Evolutionary conservation across 1,284 basidiomycete genomes (phyloP).

Genomic region (Apiotrichum sp.): DNA sequence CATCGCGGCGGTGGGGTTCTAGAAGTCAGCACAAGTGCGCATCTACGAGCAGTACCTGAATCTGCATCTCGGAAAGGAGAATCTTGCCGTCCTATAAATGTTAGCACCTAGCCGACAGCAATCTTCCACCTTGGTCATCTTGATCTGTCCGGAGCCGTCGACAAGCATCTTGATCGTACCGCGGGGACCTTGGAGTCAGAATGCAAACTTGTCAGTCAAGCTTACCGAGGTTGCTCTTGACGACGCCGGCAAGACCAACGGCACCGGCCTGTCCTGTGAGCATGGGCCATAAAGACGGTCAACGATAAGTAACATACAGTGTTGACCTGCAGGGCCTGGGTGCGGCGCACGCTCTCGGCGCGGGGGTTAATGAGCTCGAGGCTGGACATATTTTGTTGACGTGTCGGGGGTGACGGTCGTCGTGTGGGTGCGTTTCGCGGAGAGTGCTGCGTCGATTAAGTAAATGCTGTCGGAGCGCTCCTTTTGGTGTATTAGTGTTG

Average conservation of each 20-base stretch:
- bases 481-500: no score
- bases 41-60: slow-evolving; percentile 55
- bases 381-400: slow-evolving; percentile 32
- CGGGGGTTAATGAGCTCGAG: slow-evolving; percentile 93
- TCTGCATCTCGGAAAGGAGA: slow-evolving; percentile 98
- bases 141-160: slow-evolving; percentile 97
- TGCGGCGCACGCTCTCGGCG: slow-evolving; percentile 87
- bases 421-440: not conserved
- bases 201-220: slow-evolving; percentile 4
- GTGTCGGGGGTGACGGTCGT: not conserved
- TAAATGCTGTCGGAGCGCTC: no score
- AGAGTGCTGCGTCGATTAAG: not conserved
- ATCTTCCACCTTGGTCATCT: slow-evolving; percentile 81
- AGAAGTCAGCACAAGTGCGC: slow-evolving; percentile 2
- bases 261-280: slow-evolving; percentile 57
- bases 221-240: slow-evolving; percentile 90
- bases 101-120: not conserved
- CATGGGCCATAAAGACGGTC: not conserved
- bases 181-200: slow-evolving; percentile 62
- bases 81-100: slow-evolving; percentile 79
- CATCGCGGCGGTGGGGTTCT: slow-evolving; percentile 98
- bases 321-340: slow-evolving; percentile 84
- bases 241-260: slow-evolving; percentile 94
- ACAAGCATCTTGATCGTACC: slow-evolving; percentile 99
- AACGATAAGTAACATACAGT: slow-evolving; percentile 40